These are phyloP conservation scores for Melampsora americana DNA, from an alignment of 1,284 basidiomycete genomes.

Conservation along the genomic window DNA sequence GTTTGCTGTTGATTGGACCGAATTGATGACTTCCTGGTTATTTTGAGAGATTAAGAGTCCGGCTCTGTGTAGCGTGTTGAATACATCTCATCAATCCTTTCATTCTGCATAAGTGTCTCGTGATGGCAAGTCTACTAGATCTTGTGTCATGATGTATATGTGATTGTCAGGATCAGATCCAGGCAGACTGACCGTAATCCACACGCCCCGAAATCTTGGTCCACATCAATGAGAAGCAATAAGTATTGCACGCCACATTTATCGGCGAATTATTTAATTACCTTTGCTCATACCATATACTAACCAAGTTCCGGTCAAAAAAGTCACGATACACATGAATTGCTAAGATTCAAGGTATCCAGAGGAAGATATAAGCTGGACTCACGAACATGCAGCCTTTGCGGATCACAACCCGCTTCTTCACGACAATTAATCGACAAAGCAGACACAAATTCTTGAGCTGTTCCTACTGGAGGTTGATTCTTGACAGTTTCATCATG, in stretches of 20 bases:
- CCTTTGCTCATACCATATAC: constrained; percentile 10
- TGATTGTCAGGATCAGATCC: not conserved
- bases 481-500: not conserved
- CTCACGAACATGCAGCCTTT: constrained; percentile 1
- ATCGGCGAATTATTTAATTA: not conserved
- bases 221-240: too few species aligned
- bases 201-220: not conserved
- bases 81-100: too few species aligned
- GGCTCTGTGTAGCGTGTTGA: not conserved
- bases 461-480: not conserved
- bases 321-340: not conserved
- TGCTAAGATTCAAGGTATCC: not conserved
- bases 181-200: not conserved
- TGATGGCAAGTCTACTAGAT: not conserved
- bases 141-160: not conserved
- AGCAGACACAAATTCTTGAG: not conserved
- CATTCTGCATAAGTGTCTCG: too few species aligned
- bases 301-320: not conserved
- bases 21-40: not conserved
- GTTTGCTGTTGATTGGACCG: not conserved
- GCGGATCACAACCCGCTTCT: not conserved
- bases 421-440: not conserved
- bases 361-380: not conserved
- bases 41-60: not conserved
- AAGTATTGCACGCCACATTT: too few species aligned